Conservation (phyloP, 2,329 filamentous ascomycete genomes). For the Alternaria gansuensis region DNA sequence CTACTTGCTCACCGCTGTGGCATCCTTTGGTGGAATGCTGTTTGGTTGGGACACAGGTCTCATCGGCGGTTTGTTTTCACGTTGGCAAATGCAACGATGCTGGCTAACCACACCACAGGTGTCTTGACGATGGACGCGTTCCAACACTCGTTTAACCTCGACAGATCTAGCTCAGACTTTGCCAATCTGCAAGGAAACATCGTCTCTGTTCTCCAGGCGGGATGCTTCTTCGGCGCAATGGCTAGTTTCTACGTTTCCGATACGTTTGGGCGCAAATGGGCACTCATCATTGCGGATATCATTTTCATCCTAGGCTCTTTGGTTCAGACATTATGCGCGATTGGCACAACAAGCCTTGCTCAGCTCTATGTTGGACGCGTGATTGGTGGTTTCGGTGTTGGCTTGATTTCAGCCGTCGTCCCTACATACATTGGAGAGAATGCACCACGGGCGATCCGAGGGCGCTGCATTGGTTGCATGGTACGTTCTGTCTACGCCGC, state of each 20-base stretch:
- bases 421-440: constrained; percentile 59
- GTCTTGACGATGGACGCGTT: constrained; percentile 57
- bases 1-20: constrained; percentile 55
- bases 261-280: constrained; percentile 54
- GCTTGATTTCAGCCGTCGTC: constrained; percentile 55
- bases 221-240: constrained; percentile 58
- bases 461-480: constrained; percentile 52
- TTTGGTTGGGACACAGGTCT: constrained; percentile 53
- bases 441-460: constrained; percentile 55
- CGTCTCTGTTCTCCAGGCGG: constrained; percentile 56
- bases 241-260: constrained; percentile 56
- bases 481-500: constrained; percentile 2
- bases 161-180: constrained; percentile 45
- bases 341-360: constrained; percentile 46
- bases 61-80: constrained; percentile 35
- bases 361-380: constrained; percentile 56
- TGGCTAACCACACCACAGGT: constrained; percentile 30
- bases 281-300: constrained; percentile 54
- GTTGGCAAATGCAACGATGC: not conserved
- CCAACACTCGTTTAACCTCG: constrained; percentile 54
- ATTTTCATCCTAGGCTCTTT: constrained; percentile 56
- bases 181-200: constrained; percentile 57
- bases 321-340: constrained; percentile 53
- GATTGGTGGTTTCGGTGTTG: constrained; percentile 57
- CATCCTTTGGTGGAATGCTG: constrained; percentile 54